A percentile compares a stretch with the other conserved stretches of the same genome.
Evolutionary conservation across 1,284 basidiomycete genomes (phyloP).

Genomic region (Porogramme epimiltina): DNA sequence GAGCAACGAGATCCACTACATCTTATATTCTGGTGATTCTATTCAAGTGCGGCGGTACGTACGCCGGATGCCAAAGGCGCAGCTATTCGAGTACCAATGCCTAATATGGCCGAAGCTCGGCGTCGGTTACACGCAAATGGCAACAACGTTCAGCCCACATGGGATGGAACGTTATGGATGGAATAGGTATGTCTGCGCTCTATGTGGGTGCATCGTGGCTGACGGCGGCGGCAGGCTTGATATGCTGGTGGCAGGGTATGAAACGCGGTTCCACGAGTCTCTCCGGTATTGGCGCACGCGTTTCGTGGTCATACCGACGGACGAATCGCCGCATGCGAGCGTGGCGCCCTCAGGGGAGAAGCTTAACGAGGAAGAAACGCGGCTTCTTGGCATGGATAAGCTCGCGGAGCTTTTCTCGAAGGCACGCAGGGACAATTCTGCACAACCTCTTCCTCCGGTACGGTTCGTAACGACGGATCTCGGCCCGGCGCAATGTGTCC

Average conservation of each 20-base stretch:
- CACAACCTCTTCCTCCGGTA: slow-evolving; percentile 53
- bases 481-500: slow-evolving; percentile 75
- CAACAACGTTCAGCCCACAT: slow-evolving; percentile 78
- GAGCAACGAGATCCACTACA: slow-evolving; percentile 93
- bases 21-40: slow-evolving; percentile 85
- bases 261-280: slow-evolving; percentile 78
- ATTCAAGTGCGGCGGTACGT: slow-evolving; percentile 91
- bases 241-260: slow-evolving; percentile 87
- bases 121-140: slow-evolving; percentile 82
- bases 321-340: slow-evolving; percentile 59
- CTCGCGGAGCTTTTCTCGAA: slow-evolving; percentile 87
- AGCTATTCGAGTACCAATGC: slow-evolving; percentile 80
- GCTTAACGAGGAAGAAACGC: slow-evolving; percentile 85
- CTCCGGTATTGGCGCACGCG: slow-evolving; percentile 93
- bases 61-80: slow-evolving; percentile 65
- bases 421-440: slow-evolving; percentile 66
- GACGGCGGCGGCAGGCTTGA: slow-evolving; percentile 51
- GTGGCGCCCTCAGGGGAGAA: slow-evolving; percentile 67
- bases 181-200: slow-evolving; percentile 59
- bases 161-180: slow-evolving; percentile 81
- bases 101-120: slow-evolving; percentile 93
- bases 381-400: slow-evolving; percentile 89
- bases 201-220: slow-evolving; percentile 11
- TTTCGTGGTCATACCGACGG: slow-evolving; percentile 91
- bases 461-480: slow-evolving; percentile 82